phyloP scores from a whole-genome alignment of 2,329 filamentous ascomycete genomes.

The Talaromyces sp. region DNA sequence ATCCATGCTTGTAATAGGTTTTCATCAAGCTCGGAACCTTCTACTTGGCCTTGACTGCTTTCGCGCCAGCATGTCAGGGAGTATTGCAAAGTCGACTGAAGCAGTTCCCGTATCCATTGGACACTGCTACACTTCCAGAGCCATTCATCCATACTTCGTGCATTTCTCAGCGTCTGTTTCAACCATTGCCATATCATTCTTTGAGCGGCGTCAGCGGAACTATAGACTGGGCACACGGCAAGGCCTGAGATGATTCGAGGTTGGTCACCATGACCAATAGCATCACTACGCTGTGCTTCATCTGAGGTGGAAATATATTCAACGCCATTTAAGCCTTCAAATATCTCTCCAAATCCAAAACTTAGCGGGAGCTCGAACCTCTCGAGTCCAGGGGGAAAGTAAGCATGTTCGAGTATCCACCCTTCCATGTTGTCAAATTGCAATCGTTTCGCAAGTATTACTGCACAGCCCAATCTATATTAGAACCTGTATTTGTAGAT shows the following conservation, averaged over 20 bases:
- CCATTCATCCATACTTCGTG: background rate
- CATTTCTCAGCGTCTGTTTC: background rate
- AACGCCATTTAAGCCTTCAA: background rate
- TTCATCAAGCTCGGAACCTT: background rate
- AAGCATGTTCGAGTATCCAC: background rate
- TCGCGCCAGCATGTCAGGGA: background rate
- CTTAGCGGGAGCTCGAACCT: background rate
- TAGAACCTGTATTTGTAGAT: background rate
- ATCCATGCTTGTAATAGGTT: slow-evolving; percentile 14
- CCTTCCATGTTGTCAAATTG: background rate
- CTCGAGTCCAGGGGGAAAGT: background rate
- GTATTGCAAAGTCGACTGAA: slow-evolving; percentile 6
- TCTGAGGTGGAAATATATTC: background rate
- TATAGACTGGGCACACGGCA: background rate
- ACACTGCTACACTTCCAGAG: background rate
- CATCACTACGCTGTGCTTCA: background rate
- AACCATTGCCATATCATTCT: background rate
- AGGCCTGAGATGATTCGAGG: background rate
- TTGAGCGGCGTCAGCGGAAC: too few relatives aligned
- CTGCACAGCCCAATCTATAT: background rate
- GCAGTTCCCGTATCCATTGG: background rate
- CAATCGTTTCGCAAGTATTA: slow-evolving; percentile 6
- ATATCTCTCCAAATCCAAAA: slow-evolving; percentile 11
- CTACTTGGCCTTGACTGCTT: background rate
- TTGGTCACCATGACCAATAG: background rate